Conservation (phyloP, 2,329 filamentous ascomycete species). For the Coniella lustricola region DNA sequence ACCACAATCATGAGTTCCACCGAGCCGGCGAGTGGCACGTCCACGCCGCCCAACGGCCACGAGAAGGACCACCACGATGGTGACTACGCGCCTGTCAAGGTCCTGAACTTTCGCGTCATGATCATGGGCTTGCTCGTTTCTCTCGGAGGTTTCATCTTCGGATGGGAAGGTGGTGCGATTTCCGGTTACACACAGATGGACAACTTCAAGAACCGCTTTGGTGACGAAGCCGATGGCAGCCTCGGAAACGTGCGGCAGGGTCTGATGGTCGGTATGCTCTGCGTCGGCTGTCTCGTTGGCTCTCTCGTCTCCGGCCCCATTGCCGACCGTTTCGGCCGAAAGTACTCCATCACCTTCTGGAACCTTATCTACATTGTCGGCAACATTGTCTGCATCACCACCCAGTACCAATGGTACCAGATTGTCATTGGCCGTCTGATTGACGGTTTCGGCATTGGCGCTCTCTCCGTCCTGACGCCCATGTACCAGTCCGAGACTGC, state of each 20-base stretch:
- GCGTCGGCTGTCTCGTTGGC: constrained; percentile 30
- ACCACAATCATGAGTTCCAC: constrained; percentile 8
- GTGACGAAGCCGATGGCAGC: background rate
- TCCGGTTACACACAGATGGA: constrained; percentile 16
- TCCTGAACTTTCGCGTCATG: constrained; percentile 13
- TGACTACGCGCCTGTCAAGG: constrained; percentile 15
- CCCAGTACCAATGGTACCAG: constrained; percentile 54
- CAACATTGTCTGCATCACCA: constrained; percentile 59
- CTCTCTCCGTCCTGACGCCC: constrained; percentile 57
- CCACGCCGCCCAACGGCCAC: constrained; percentile 13
- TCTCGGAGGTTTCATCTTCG: constrained; percentile 17
- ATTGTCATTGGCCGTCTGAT: constrained; percentile 59
- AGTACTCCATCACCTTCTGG: constrained; percentile 45
- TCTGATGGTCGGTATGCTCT: constrained; percentile 16
- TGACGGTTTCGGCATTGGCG: constrained; percentile 61
- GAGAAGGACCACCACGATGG: constrained; percentile 3
- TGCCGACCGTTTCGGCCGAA: constrained; percentile 51
- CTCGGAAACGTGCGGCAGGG: constrained; percentile 15
- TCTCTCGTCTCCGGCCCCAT: constrained; percentile 47
- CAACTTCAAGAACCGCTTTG: constrained; percentile 14
- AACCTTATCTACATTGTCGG: constrained; percentile 55
- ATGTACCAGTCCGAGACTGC: constrained; percentile 62
- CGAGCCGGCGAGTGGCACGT: constrained; percentile 12
- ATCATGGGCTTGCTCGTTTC: constrained; percentile 16
- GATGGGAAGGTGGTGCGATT: constrained; percentile 16